Evolutionary conservation across 331 rosid species (phyloP).

Genomic region (Quercus lobata): DNA sequence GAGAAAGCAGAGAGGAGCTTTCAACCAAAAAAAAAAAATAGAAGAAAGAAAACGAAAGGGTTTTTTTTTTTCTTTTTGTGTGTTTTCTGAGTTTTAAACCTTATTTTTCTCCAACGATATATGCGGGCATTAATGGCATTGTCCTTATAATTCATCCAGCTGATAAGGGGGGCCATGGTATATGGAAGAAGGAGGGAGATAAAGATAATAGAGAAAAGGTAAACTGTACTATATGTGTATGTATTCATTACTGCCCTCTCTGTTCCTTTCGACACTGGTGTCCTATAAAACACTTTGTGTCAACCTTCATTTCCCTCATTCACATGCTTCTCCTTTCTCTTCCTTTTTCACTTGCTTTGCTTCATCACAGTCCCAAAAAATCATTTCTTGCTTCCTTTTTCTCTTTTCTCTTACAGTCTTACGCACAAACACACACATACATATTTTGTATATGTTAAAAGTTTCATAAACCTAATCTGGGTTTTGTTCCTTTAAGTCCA

Average conservation of each 20-base stretch:
- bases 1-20: not conserved
- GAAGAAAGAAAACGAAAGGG: not conserved
- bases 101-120: constrained; percentile 40
- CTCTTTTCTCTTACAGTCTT: not conserved
- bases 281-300: constrained; percentile 28
- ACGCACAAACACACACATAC: not conserved
- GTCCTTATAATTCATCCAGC: not conserved
- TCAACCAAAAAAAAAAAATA: too few species aligned
- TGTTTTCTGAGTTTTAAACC: not conserved
- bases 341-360: not conserved
- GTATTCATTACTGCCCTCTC: not conserved
- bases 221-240: too few species aligned
- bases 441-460: not conserved
- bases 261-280: too few species aligned
- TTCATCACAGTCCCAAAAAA: not conserved
- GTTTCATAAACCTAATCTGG: not conserved
- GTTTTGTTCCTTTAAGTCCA: not conserved
- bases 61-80: not conserved
- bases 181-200: not conserved
- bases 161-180: not conserved
- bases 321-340: not conserved
- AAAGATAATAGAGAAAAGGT: too few species aligned
- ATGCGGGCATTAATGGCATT: constrained; percentile 48
- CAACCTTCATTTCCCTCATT: constrained; percentile 10
- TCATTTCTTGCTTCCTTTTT: not conserved